phyloP scores from a whole-genome alignment of 2,329 filamentous ascomycete species.

The Calonectria pauciramosa region DNA sequence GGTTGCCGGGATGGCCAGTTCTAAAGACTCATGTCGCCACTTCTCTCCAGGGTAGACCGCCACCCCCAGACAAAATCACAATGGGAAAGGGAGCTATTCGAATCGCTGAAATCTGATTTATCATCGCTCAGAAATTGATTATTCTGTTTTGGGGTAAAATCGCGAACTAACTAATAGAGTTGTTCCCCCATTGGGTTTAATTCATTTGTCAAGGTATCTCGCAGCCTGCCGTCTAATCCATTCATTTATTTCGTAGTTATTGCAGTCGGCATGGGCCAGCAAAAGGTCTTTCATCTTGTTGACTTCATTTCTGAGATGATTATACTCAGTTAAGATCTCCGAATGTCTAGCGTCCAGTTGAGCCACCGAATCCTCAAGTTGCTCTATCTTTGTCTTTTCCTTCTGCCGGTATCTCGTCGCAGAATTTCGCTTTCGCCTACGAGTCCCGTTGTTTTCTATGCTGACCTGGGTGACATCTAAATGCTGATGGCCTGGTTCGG shows the following conservation, averaged over 20 bases:
- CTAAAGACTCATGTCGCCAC: background rate
- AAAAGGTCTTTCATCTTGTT: background rate
- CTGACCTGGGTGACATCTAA: too few species aligned
- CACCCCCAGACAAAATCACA: background rate
- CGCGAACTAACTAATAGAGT: background rate
- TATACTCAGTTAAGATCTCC: background rate
- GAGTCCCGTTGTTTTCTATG: background rate
- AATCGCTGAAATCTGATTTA: background rate
- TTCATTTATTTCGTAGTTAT: background rate
- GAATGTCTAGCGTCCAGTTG: background rate
- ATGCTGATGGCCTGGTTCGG: background rate
- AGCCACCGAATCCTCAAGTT: background rate
- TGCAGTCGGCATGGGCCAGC: background rate
- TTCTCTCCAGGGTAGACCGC: background rate
- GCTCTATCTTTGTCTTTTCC: background rate
- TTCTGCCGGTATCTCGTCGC: background rate
- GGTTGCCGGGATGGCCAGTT: background rate
- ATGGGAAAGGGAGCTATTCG: background rate
- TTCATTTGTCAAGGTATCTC: background rate
- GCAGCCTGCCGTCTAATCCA: background rate
- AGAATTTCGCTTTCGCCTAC: background rate
- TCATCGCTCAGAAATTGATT: background rate
- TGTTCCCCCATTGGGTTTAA: too few species aligned
- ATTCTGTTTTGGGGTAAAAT: background rate
- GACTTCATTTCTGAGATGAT: background rate